Base-by-base conservation (phyloP, 2,329 filamentous ascomycete species). In the Bipolaris victoriae region DNA sequence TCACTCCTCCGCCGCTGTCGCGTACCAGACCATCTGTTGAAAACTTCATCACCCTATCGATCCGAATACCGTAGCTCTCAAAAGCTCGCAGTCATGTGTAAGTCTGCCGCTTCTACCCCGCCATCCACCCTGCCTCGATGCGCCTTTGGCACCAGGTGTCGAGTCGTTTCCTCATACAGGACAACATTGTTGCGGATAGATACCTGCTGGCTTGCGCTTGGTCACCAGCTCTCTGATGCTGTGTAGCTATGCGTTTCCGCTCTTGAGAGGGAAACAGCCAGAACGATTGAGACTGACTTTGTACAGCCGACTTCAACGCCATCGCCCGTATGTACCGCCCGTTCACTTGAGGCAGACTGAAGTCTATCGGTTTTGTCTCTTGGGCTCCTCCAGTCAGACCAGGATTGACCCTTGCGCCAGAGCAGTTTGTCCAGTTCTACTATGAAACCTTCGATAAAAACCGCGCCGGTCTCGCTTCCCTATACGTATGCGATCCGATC, bases 361-460 rank as follows among this genome's bases (percentile, higher is more conserved):
- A 24, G 24, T 24, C 29, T 29, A 29, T 18, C 20, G 16, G 2
- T 16, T 37, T 15, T 31, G 26, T 5, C 29, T 18, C 39, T 36
- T 16, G 22, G 44, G 31, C 39, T 36, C 13, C 11, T 39, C 31
- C 37, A 24, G 18, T 45, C 41, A 36, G 31, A 46, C 13, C 37
- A 35, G 52, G 56, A 63, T 66, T 69, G 56, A 72, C 60, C 36
- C 18, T 43, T 46, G 35, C 41, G 22, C 58, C 71, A 97, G 93
- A 89, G 77, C 86, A 96, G 80, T 97, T 98, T 80, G 89, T 94
- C 66, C 76, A 88, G 60, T 94, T 89, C 83, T 98, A 97, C 87
- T 97, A 97, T 85, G 83, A 89, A 72, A 88, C 88, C 58, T 97
- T 97, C 80, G 92, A 97, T 77, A 63, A 74, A 60, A 84, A 93